These are phyloP conservation scores for Akanthomyces dipterigenus DNA, from an alignment of 2,329 filamentous ascomycete genomes.

Conservation along the genomic window DNA sequence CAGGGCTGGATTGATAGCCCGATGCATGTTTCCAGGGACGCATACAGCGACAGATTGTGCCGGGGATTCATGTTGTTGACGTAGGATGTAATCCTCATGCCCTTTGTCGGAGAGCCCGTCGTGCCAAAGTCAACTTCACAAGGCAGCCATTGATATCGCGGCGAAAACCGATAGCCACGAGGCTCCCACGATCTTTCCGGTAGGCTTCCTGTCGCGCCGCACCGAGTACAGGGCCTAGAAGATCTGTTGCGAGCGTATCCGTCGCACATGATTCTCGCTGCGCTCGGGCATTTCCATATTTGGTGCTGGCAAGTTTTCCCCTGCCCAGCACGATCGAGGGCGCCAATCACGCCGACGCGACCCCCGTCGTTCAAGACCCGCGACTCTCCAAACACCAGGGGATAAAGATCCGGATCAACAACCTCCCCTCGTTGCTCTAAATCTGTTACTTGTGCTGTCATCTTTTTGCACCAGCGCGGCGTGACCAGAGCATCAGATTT, in stretches of 20 bases:
- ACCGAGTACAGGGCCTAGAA: no score
- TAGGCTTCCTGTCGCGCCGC: no score
- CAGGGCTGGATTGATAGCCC: conserved; percentile 8
- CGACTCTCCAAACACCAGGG: neutral
- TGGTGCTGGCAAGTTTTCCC: neutral
- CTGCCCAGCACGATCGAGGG: neutral
- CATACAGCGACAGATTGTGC: conserved; percentile 12
- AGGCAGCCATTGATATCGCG: conserved; percentile 16
- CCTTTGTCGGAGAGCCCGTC: conserved; percentile 3
- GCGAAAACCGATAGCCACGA: conserved; percentile 1
- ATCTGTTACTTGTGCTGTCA: no score
- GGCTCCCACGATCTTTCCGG: neutral
- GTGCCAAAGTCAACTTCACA: conserved; percentile 13
- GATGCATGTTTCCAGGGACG: conserved; percentile 14
- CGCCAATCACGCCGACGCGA: neutral
- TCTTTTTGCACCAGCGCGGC: neutral
- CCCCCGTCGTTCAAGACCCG: neutral
- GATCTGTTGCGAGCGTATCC: neutral
- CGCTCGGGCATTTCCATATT: neutral
- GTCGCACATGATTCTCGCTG: neutral
- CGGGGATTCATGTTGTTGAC: conserved; percentile 16
- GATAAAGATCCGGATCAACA: neutral
- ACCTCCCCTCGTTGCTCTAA: no score
- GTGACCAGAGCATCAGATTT: neutral
- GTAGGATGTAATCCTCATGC: conserved; percentile 13